Base-by-base conservation (phyloP, 257 asterid genomes). In the Oldenlandia corymbosa region DNA sequence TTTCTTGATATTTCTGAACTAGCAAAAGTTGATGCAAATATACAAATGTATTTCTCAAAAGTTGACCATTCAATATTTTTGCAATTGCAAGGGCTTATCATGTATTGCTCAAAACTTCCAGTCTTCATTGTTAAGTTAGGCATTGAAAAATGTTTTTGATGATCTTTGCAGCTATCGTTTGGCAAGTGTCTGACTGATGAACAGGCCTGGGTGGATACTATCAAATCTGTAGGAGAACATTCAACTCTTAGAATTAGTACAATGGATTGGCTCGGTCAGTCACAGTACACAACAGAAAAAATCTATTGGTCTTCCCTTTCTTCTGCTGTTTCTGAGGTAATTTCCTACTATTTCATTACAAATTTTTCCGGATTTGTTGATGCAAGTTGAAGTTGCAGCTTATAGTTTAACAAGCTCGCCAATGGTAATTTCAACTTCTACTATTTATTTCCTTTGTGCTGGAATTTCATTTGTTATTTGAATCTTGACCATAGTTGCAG, bases 191-290 rank as follows among this genome's bases (percentile, higher is more conserved):
- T 75, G 73, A 64, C 84, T 43, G 97, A 90, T 58, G 95, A 90
- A 77, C 97, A 90, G 68, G 97, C 85, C 65, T 90, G 97, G 97
- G 77, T 87, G 64, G 97, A 81, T 56, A 87, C 97, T 2, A 80
- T 90, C 36, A 87, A 87, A 78, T 90, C 95, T 0, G 94, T 87
- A 4, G 73, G 81, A 67, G 60, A 66, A 0, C 83, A 91, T 31
- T 86, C 61, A 55, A 83, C 84, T 2, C 68, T 90, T 64, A 81
- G 94, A 78, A 83, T 90, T 60, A 87, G 79, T 66, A 87, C 95
- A 47, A 87, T 90, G 97, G 94, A 90, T 73, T 90, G 91, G 95
- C 97, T 90, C 51, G 95, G 97, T 64, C 97, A 90, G 65, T 90
- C 97, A 23, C 88, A 81, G 60, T 87, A 83, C 85, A 50, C 66